Base-by-base conservation (phyloP, 2,329 filamentous ascomycete species). In the Ilyonectria destructans region DNA sequence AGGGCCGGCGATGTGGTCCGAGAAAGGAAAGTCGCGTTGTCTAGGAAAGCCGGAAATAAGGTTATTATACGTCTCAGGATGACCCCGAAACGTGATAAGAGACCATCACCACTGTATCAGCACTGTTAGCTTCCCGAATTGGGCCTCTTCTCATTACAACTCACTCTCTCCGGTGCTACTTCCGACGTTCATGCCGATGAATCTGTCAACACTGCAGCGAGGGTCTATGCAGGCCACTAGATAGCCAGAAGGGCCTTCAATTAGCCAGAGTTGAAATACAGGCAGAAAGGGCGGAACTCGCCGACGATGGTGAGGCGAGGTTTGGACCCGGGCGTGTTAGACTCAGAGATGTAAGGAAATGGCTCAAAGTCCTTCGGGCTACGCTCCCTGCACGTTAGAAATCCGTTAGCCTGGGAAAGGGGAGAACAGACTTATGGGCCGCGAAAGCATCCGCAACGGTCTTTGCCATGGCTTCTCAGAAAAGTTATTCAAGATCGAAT, bases 231-330 rank as follows among this genome's bases (percentile, higher is more conserved):
- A 56, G 33, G 52, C 52, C 52, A 56, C 52, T 56, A 43, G 31
- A 35, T 40, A 40, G 35, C 35, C 29, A 54, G 29, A 33, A 43
- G 35, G 5, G 33, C 37, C 52, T 19, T 56, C 19, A 21, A 29
- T 56, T 40, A 56, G 52, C 52, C 10, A 56, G 21, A 13, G 33
- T 26, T n/a, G 21, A 35, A 56, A 56, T 40, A 56, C 52, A 37
- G 31, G 31, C 51, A 43, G 33, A 21, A 43, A 56, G 19, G 35
- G 33, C n/a, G 33, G 19, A 19, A 56, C 35, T 23, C 26, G 21
- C 52, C 52, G 35, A 56, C 52, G 52, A 56, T 43, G 33, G 52
- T 56, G 35, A 56, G 52, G 21, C 52, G 52, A 56, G 52, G 52
- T 19, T 56, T 56, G 33, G 52, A 56, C 19, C 10, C 35, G 31